phyloP scores from a whole-genome alignment of 2,329 filamentous ascomycete species.

The Graphilbum ipis-grandicollis region DNA sequence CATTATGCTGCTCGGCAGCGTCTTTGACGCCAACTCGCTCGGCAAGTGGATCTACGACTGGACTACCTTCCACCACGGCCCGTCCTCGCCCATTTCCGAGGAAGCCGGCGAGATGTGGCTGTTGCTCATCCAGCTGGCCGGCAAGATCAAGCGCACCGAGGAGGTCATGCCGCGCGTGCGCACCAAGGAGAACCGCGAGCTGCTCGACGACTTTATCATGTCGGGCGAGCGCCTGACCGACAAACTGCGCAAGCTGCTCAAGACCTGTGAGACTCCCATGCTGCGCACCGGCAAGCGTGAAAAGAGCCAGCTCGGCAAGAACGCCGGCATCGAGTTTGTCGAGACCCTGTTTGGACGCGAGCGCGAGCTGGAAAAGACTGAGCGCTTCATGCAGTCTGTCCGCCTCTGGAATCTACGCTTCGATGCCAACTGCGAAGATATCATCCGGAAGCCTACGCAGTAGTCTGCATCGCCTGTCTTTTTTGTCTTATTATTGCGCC shows the following conservation, averaged over 20 bases:
- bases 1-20: constrained; percentile 83
- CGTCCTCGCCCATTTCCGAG: constrained; percentile 69
- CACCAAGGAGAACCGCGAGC: constrained; percentile 54
- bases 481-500: not conserved
- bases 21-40: constrained; percentile 92
- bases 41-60: constrained; percentile 99
- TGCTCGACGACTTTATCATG: constrained; percentile 79
- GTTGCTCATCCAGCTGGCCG: constrained; percentile 78
- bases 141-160: constrained; percentile 83
- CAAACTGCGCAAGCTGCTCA: constrained; percentile 72
- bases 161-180: constrained; percentile 60
- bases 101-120: constrained; percentile 93
- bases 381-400: constrained; percentile 81
- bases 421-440: constrained; percentile 88
- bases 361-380: constrained; percentile 73
- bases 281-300: constrained; percentile 68
- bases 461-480: constrained; percentile 12
- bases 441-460: constrained; percentile 46
- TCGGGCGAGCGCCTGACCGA: constrained; percentile 74
- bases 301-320: constrained; percentile 66
- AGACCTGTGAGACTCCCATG: constrained; percentile 89
- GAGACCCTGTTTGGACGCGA: constrained; percentile 89
- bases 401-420: constrained; percentile 85
- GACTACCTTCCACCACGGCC: constrained; percentile 81
- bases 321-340: constrained; percentile 87